Evolutionary conservation across 2,329 filamentous ascomycete genomes (phyloP), one percentile per base, ranked within the genome.

Genomic region (Hypocrella siamensis): DNA sequence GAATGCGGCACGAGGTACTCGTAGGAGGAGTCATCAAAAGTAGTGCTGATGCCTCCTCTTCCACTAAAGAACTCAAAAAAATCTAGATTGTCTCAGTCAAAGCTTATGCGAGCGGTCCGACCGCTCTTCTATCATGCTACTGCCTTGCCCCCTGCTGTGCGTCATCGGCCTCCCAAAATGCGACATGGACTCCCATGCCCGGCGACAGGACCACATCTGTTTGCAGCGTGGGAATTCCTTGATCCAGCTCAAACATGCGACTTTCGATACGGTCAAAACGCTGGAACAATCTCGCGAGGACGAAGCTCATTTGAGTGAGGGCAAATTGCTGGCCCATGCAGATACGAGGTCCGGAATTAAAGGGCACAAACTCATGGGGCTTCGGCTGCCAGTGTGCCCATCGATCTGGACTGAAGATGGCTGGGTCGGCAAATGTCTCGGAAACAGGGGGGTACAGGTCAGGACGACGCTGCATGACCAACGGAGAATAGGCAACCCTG

Each of bases 261-360:
- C 58, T 69, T 44, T 73, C 67, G 6, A 84, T 59, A 9, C 62
- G 54, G 33, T 75, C 70, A 47, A 79, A 90, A 17, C 66, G 63
- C 58, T 88, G 82, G 46, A 86, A 70, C 40, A 88, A 46, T 28
- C 81, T 61, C 18, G 76, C 74, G 37, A 84, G 63, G 8, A 79
- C 74, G 48, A 86, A 72, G 1, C 60, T 62, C 63, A 71, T 70
- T 49, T 72, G 67, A 3, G 67, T 63, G 47, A 65, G 60, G 4
- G 68, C 68, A 49, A 73, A 72, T 37, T 71, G 67, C 49, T 72
- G 67, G 2, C 67, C 67, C 21, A 72, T 63, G 38, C 68, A 72
- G 31, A 64, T 65, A 9, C 63, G 47, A 2, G 64, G 63, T 0
- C 63, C 65, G 2, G 63, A 63, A 33, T 66, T 65, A 35, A 69